Conservation (phyloP, 2,329 filamentous ascomycete genomes). For the Fonsecaea monophora region DNA sequence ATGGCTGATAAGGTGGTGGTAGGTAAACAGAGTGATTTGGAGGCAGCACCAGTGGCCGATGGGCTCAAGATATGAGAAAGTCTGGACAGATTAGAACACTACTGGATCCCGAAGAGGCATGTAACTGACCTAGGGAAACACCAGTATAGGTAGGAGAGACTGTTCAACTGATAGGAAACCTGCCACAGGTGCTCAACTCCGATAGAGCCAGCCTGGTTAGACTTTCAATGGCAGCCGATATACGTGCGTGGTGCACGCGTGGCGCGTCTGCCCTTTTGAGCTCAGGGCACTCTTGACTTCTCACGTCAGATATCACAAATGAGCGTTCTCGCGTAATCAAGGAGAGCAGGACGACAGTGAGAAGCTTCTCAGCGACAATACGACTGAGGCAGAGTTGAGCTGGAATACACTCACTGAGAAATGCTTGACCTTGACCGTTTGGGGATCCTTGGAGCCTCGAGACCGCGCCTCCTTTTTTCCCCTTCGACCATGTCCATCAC, state of each 20-base stretch:
- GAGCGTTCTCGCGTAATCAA: background rate
- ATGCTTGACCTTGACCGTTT: background rate
- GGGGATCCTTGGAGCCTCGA: background rate
- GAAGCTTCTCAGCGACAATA: background rate
- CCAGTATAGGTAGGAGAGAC: background rate
- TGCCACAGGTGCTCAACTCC: slow-evolving; percentile 16
- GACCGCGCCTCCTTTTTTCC: slow-evolving; percentile 17
- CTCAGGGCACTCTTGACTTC: background rate
- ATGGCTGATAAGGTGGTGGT: slow-evolving; percentile 22
- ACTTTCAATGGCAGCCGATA: background rate
- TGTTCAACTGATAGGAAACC: slow-evolving; percentile 6
- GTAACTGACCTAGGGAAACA: slow-evolving; percentile 5
- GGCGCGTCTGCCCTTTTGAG: background rate
- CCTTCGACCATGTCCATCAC: slow-evolving; percentile 2
- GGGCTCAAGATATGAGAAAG: background rate
- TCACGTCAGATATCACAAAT: slow-evolving; percentile 15
- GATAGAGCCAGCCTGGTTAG: slow-evolving; percentile 12
- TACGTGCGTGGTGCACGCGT: background rate
- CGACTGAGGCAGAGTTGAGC: background rate
- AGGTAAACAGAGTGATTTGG: background rate
- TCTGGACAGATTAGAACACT: background rate
- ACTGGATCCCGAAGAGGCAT: background rate
- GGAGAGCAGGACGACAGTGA: slow-evolving; percentile 1
- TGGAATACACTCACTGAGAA: background rate
- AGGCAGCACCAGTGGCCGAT: background rate